Evolutionary conservation across 352 stramenopile species (phyloP).

Genomic region (Phytophthora uliginosa): DNA sequence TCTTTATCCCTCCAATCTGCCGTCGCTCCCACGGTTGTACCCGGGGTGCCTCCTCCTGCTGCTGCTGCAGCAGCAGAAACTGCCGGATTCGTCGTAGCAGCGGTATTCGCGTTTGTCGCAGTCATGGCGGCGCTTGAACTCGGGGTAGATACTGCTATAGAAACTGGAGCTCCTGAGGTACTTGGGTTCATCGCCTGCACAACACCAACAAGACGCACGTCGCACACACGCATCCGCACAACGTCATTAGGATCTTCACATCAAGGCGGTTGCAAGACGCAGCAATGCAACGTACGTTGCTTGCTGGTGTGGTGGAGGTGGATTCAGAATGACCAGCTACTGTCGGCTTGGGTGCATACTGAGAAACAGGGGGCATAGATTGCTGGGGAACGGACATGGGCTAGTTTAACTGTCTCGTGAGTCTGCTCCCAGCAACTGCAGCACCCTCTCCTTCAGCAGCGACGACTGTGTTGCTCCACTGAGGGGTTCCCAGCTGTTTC

Average conservation of each 20-base stretch:
- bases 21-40: slow-evolving; percentile 27
- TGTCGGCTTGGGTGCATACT: slow-evolving; percentile 69
- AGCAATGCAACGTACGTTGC: slow-evolving; percentile 36
- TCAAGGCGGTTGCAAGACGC: neutral
- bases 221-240: neutral
- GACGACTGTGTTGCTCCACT: slow-evolving; percentile 5
- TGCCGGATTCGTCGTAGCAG: slow-evolving; percentile 1
- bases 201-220: slow-evolving; percentile 1
- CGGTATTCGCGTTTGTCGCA: slow-evolving; percentile 23
- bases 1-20: slow-evolving; percentile 91
- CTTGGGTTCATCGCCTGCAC: slow-evolving; percentile 42
- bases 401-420: slow-evolving; percentile 24
- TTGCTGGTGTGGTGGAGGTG: slow-evolving; percentile 34
- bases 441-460: slow-evolving; percentile 13
- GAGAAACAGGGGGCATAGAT: slow-evolving; percentile 78
- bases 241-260: slow-evolving; percentile 14
- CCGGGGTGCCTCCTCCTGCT: slow-evolving; percentile 1
- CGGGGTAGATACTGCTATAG: slow-evolving; percentile 24
- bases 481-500: slow-evolving; percentile 11
- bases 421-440: slow-evolving; percentile 7
- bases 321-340: slow-evolving; percentile 49
- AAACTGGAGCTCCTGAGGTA: slow-evolving; percentile 25
- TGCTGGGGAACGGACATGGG: slow-evolving; percentile 74
- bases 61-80: neutral
- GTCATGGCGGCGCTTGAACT: slow-evolving; percentile 27